Conservation (phyloP, 345 rosid genomes). For the Kernera saxatilis region DNA sequence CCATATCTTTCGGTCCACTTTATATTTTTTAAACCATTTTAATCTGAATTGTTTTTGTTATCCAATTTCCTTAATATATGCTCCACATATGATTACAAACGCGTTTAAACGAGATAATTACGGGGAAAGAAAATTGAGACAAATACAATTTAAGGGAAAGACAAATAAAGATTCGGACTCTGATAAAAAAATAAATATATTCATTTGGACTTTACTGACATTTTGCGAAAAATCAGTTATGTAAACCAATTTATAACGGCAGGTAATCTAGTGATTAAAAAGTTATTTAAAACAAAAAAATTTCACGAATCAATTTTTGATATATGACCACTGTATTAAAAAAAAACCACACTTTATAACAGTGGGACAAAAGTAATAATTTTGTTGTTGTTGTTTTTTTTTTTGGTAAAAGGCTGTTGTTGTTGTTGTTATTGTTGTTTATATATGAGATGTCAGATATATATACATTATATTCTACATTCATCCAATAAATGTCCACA, state of each 20-base stretch:
- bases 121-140: constrained; percentile 9
- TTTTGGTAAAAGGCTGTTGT: no score
- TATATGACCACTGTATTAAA: neutral
- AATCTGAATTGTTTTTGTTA: constrained; percentile 9
- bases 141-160: neutral
- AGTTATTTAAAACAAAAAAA: neutral
- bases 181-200: neutral
- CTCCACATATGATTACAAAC: constrained; percentile 16
- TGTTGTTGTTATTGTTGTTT: neutral
- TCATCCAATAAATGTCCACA: neutral
- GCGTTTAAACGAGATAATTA: constrained; percentile 27
- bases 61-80: constrained; percentile 25
- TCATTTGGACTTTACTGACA: neutral
- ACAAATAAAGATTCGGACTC: neutral
- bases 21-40: neutral
- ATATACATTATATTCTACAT: neutral
- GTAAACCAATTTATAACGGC: neutral
- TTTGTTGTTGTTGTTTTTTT: no score
- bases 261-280: neutral
- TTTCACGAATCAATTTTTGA: neutral
- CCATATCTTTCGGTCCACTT: constrained; percentile 33
- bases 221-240: neutral
- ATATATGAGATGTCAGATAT: neutral
- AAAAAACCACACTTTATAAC: neutral
- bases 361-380: neutral